phyloP scores from a whole-genome alignment of 177 flowering plant genomes.

The Vitis hybrid region DNA sequence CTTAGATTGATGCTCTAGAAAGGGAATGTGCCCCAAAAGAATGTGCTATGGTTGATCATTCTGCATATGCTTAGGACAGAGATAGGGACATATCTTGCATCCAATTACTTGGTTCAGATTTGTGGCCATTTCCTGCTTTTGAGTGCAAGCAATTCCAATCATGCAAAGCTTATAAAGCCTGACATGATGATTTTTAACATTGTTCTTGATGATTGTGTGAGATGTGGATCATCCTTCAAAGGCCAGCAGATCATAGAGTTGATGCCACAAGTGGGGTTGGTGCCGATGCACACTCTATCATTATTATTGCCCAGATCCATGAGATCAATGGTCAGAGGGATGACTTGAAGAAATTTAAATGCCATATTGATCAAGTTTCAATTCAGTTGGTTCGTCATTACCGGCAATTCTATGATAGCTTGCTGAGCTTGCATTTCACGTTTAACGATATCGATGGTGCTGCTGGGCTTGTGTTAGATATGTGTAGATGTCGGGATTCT shows the following conservation, averaged over 20 bases:
- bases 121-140: constrained; percentile 37
- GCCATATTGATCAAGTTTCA: constrained; percentile 41
- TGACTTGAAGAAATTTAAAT: constrained; percentile 65
- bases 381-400: constrained; percentile 41
- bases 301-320: constrained; percentile 51
- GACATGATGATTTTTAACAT: constrained; percentile 70
- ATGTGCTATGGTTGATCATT: constrained; percentile 40
- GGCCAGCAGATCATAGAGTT: constrained; percentile 64
- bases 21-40: constrained; percentile 30
- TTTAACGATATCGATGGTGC: constrained; percentile 77
- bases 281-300: constrained; percentile 66
- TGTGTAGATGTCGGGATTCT: constrained; percentile 26
- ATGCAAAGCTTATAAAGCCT: constrained; percentile 38
- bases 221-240: constrained; percentile 49
- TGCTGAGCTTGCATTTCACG: constrained; percentile 73
- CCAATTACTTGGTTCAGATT: constrained; percentile 67
- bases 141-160: constrained; percentile 15
- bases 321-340: constrained; percentile 76
- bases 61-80: constrained; percentile 77
- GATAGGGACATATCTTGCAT: constrained; percentile 57
- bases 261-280: constrained; percentile 60
- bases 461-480: constrained; percentile 46
- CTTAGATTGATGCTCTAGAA: constrained; percentile 59
- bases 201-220: constrained; percentile 73
- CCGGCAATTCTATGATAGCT: constrained; percentile 57